phyloP scores from a whole-genome alignment of 2,329 filamentous ascomycete species.

The Fusarium temperatum region DNA sequence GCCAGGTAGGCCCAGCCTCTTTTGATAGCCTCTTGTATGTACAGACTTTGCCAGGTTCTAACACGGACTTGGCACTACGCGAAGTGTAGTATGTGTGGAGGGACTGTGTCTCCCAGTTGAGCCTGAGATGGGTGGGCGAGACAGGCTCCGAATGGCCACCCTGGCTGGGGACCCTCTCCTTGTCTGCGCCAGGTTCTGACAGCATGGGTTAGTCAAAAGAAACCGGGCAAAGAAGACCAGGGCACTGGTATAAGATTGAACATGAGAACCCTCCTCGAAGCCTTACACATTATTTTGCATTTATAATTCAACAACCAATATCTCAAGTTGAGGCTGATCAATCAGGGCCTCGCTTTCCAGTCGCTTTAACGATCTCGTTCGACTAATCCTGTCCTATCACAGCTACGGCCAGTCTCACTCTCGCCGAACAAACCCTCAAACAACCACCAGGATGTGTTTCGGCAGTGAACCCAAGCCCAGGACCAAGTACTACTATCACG shows the following conservation, averaged over 20 bases:
- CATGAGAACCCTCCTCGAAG: slow-evolving; percentile 22
- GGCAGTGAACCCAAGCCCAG: slow-evolving; percentile 51
- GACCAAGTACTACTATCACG: slow-evolving; percentile 64
- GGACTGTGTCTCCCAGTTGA: slow-evolving; percentile 4
- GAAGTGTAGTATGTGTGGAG: slow-evolving; percentile 17
- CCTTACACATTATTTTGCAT: not conserved
- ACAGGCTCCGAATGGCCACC: slow-evolving; percentile 30
- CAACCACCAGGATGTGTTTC: slow-evolving; percentile 60
- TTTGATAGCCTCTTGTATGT: slow-evolving; percentile 4
- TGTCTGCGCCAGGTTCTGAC: slow-evolving; percentile 32
- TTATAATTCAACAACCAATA: slow-evolving; percentile 1
- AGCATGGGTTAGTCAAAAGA: slow-evolving; percentile 38
- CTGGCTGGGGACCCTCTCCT: slow-evolving; percentile 32
- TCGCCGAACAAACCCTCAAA: slow-evolving; percentile 2
- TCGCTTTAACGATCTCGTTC: not conserved
- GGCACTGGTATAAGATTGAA: slow-evolving; percentile 40
- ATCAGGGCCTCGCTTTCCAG: not conserved
- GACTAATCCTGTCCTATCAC: not conserved
- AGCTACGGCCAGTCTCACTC: not conserved
- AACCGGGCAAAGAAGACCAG: slow-evolving; percentile 41
- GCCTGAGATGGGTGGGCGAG: slow-evolving; percentile 34
- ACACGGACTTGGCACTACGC: not conserved
- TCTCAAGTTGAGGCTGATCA: not conserved
- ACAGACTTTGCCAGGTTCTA: not conserved
- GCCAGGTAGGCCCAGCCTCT: slow-evolving; percentile 7